Percentiles rank a stretch among this genome's conserved stretches.
Conservation (phyloP, 1,139 yeast species). For the Saccharomycopsis hybrid region DNA sequence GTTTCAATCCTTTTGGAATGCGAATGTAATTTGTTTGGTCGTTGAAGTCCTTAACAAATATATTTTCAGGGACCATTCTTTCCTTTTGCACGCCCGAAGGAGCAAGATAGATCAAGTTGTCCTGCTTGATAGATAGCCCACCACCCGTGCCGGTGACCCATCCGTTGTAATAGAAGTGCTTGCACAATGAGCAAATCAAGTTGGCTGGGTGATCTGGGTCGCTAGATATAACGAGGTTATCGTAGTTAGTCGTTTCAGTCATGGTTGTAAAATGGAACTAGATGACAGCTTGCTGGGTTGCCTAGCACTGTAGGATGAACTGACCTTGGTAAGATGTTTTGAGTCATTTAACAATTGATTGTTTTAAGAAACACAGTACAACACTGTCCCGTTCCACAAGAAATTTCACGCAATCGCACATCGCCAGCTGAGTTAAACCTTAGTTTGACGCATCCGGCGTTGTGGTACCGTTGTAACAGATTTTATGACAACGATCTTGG, state of each 20-base stretch:
- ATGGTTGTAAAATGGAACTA: neutral
- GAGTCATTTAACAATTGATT: too few relatives aligned
- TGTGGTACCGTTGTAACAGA: too few relatives aligned
- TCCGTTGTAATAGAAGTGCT: slow-evolving; percentile 66
- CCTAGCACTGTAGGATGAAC: too few relatives aligned
- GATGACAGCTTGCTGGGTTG: too few relatives aligned
- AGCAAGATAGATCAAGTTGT: slow-evolving; percentile 59
- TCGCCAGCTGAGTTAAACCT: too few relatives aligned
- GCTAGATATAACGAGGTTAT: slow-evolving; percentile 34
- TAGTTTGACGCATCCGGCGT: too few relatives aligned
- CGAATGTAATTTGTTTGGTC: slow-evolving; percentile 47
- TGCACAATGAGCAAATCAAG: slow-evolving; percentile 75
- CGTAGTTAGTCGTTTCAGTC: slow-evolving; percentile 19
- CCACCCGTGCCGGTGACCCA: slow-evolving; percentile 99
- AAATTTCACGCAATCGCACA: too few relatives aligned
- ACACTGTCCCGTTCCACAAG: too few relatives aligned
- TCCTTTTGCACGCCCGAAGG: slow-evolving; percentile 97
- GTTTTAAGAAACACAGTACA: too few relatives aligned
- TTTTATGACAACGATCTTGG: too few relatives aligned
- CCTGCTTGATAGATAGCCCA: slow-evolving; percentile 74
- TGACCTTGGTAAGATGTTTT: too few relatives aligned
- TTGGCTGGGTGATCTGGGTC: slow-evolving; percentile 79
- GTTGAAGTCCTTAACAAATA: slow-evolving; percentile 63
- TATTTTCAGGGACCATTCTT: slow-evolving; percentile 70
- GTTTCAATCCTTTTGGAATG: slow-evolving; percentile 63